Percentiles rank a stretch among this genome's conserved stretches.
phyloP scores from a whole-genome alignment of 768 basidiomycete genomes.

The Termitomyces sp. region DNA sequence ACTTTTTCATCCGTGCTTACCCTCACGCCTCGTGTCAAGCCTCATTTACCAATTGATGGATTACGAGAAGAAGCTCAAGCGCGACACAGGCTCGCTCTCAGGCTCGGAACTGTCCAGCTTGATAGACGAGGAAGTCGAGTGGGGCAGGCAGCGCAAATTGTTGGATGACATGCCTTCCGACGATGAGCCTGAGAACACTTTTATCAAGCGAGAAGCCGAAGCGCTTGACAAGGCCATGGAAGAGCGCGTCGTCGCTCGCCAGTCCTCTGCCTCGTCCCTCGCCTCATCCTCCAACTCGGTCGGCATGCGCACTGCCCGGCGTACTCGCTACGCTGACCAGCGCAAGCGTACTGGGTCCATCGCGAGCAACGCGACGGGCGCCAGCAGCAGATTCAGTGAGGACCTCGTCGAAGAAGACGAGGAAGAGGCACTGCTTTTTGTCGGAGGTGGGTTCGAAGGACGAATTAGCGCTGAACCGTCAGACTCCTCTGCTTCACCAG shows the following conservation, averaged over 20 bases:
- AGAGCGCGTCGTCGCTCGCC: conserved; percentile 71
- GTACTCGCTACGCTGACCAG: conserved; percentile 48
- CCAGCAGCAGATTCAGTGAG: conserved; percentile 74
- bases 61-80: conserved; percentile 73
- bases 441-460: conserved; percentile 60
- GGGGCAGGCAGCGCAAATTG: conserved; percentile 63
- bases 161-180: conserved; percentile 53
- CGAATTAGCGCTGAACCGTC: conserved; percentile 28
- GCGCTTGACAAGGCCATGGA: conserved; percentile 88
- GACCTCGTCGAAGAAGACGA: conserved; percentile 81
- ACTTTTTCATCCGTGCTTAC: conserved; percentile 11
- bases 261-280: conserved; percentile 61
- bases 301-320: conserved; percentile 67
- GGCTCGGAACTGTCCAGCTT: conserved; percentile 51
- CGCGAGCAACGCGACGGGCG: conserved; percentile 62
- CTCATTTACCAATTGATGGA: conserved; percentile 92
- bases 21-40: conserved; percentile 32
- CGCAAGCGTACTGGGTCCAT: conserved; percentile 73
- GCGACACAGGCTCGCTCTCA: conserved; percentile 42
- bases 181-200: conserved; percentile 48
- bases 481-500: conserved; percentile 38
- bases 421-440: conserved; percentile 63
- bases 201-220: conserved; percentile 72
- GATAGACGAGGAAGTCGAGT: conserved; percentile 73
- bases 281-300: conserved; percentile 47